Evolutionary conservation across 257 asterid genomes (phyloP).

Genomic region (Nicotiana benthamiana): DNA sequence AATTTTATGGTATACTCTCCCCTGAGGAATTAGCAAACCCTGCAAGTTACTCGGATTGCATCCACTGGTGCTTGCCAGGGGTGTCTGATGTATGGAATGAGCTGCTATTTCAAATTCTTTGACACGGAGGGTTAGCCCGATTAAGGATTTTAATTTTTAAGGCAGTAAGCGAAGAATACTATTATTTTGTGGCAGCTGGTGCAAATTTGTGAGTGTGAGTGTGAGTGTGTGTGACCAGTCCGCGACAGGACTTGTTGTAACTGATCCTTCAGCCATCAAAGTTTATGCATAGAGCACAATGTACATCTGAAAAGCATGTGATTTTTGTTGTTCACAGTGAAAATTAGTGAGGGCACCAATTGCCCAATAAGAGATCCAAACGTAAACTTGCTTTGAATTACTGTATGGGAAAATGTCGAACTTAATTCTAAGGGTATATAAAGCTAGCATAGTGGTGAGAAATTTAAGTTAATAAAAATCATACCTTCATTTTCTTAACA

Average conservation of each 20-base stretch:
- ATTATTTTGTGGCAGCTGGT: neutral
- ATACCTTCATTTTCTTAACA: no score
- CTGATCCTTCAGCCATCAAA: neutral
- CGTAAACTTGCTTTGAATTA: neutral
- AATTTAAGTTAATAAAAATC: neutral
- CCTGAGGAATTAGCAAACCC: slow-evolving; percentile 16
- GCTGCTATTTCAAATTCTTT: slow-evolving; percentile 11
- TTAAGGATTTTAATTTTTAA: neutral
- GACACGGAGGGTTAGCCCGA: neutral
- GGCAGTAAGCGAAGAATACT: neutral
- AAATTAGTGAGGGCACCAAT: neutral
- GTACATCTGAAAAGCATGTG: neutral
- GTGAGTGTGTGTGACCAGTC: no score
- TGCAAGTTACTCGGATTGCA: slow-evolving; percentile 23
- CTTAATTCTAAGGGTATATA: neutral
- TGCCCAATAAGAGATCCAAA: neutral
- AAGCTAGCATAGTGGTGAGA: neutral
- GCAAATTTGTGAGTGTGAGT: neutral
- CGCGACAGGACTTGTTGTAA: neutral
- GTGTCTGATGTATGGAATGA: slow-evolving; percentile 51
- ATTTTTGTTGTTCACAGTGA: neutral
- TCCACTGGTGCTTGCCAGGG: slow-evolving; percentile 52
- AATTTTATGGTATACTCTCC: slow-evolving; percentile 6
- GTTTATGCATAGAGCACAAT: neutral
- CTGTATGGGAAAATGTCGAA: neutral